phyloP scores from a whole-genome alignment of 2,329 filamentous ascomycete species.

The Venturia effusa region DNA sequence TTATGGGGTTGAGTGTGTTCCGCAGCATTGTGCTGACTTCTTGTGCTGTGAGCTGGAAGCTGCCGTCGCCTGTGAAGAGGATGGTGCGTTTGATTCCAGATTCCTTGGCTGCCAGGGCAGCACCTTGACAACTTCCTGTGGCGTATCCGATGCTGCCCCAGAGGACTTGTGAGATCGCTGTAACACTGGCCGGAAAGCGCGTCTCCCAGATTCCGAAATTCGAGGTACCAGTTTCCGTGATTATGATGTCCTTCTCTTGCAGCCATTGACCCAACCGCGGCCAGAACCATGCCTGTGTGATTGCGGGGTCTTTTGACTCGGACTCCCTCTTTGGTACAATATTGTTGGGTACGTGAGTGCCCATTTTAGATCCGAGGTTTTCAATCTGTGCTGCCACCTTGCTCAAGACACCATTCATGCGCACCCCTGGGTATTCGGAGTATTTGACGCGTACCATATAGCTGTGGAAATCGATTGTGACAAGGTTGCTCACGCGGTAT shows the following conservation, averaged over 20 bases:
- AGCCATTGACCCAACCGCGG: slow-evolving; percentile 64
- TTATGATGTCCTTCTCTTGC: slow-evolving; percentile 59
- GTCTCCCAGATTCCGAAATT: slow-evolving; percentile 87
- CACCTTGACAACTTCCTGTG: slow-evolving; percentile 53
- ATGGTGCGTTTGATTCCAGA: slow-evolving; percentile 53
- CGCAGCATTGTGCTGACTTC: slow-evolving; percentile 77
- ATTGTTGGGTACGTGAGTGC: slow-evolving; percentile 43
- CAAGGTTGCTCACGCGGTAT: slow-evolving; percentile 64
- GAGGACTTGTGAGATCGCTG: slow-evolving; percentile 67
- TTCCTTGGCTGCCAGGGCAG: slow-evolving; percentile 65
- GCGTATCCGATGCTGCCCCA: slow-evolving; percentile 59
- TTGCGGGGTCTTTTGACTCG: slow-evolving; percentile 28
- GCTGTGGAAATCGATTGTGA: slow-evolving; percentile 73
- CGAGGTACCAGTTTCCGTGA: slow-evolving; percentile 80
- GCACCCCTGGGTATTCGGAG: slow-evolving; percentile 65
- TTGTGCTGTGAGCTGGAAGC: slow-evolving; percentile 74
- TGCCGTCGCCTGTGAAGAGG: slow-evolving; percentile 81
- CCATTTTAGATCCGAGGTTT: slow-evolving; percentile 42
- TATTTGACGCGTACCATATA: slow-evolving; percentile 63
- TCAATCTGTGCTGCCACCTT: slow-evolving; percentile 52
- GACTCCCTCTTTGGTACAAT: slow-evolving; percentile 30
- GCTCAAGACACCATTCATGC: slow-evolving; percentile 66
- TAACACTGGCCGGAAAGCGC: slow-evolving; percentile 66
- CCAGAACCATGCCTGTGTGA: slow-evolving; percentile 70
- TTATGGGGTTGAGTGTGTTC: slow-evolving; percentile 62